A percentile compares a stretch with the other conserved stretches of the same genome.
Conservation (phyloP, 169 alveolate genomes). For the Ichthyophthirius multifiliis region DNA sequence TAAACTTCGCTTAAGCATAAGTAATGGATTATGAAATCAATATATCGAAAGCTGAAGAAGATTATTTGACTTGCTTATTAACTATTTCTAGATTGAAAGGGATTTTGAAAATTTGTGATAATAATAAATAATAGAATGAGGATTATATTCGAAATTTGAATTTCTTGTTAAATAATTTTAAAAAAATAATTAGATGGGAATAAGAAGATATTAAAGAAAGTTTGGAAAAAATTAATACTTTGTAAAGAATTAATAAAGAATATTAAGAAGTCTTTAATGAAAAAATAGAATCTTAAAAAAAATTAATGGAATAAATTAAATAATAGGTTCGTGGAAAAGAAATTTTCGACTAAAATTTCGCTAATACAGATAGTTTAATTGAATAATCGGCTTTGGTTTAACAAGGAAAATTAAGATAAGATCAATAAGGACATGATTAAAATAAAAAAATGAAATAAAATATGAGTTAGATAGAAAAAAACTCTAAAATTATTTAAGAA, state of each 20-base stretch:
- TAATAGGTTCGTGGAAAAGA: constrained; percentile 9
- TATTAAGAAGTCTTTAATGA: constrained; percentile 17
- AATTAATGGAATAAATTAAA: constrained; percentile 7
- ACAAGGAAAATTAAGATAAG: not conserved
- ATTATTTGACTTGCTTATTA: constrained; percentile 11
- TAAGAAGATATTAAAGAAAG: constrained; percentile 7
- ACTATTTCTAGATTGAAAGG: constrained; percentile 19
- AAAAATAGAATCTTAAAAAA: constrained; percentile 8
- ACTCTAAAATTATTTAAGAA: not conserved
- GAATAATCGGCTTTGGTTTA: not conserved
- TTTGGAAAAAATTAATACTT: not conserved
- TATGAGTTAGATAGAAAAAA: not conserved
- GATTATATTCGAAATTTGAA: constrained; percentile 43
- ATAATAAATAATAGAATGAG: constrained; percentile 34
- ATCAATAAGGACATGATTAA: not conserved
- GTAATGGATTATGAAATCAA: constrained; percentile 2
- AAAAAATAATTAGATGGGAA: constrained; percentile 28
- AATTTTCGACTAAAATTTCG: constrained; percentile 10
- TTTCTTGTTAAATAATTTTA: constrained; percentile 12
- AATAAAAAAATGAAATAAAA: not conserved
- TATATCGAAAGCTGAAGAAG: constrained; percentile 11
- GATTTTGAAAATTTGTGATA: constrained; percentile 28
- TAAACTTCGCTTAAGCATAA: not conserved
- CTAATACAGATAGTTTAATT: not conserved
- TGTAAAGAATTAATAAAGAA: not conserved